Percentiles rank a stretch among this genome's conserved stretches.
Conservation (phyloP, 1,284 basidiomycete species). For the Apiotrichum veenhuisii region DNA sequence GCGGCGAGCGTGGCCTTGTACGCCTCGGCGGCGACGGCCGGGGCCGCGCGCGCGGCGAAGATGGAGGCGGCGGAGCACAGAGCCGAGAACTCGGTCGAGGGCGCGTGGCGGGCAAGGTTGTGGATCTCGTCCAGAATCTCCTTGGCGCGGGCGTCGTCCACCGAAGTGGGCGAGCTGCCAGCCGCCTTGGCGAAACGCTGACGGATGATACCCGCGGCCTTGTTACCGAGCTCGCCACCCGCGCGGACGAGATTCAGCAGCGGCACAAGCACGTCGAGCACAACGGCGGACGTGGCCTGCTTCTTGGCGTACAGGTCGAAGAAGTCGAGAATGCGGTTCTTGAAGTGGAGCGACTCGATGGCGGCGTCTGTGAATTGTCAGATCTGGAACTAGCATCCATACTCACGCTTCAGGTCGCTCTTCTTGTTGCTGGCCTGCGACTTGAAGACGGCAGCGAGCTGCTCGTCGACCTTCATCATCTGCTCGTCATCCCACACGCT, state of each 20-base stretch:
- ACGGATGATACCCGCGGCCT: slow-evolving; percentile 73
- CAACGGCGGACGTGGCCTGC: slow-evolving; percentile 64
- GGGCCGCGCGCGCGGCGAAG: slow-evolving; percentile 64
- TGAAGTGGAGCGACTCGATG: slow-evolving; percentile 81
- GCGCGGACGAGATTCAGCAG: slow-evolving; percentile 68
- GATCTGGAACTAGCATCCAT: not conserved
- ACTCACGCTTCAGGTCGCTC: slow-evolving; percentile 24
- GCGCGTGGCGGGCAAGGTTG: slow-evolving; percentile 62
- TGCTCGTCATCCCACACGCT: slow-evolving; percentile 90
- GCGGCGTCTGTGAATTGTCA: slow-evolving; percentile 34
- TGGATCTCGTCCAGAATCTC: slow-evolving; percentile 67
- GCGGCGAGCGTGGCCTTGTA: slow-evolving; percentile 71
- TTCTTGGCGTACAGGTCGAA: slow-evolving; percentile 77
- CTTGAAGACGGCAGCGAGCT: slow-evolving; percentile 84
- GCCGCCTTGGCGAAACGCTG: slow-evolving; percentile 66
- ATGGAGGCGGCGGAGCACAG: slow-evolving; percentile 67
- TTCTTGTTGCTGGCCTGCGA: slow-evolving; percentile 55
- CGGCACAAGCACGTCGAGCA: slow-evolving; percentile 67
- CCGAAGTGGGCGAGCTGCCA: slow-evolving; percentile 48
- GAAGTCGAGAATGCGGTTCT: slow-evolving; percentile 88
- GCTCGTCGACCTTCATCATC: slow-evolving; percentile 94
- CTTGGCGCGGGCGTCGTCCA: slow-evolving; percentile 50
- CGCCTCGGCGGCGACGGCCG: slow-evolving; percentile 35
- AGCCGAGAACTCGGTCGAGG: slow-evolving; percentile 62
- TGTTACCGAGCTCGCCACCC: slow-evolving; percentile 70